Evolutionary conservation across 2,329 filamentous ascomycete genomes (phyloP).

Genomic region (Fusarium bactridioides): DNA sequence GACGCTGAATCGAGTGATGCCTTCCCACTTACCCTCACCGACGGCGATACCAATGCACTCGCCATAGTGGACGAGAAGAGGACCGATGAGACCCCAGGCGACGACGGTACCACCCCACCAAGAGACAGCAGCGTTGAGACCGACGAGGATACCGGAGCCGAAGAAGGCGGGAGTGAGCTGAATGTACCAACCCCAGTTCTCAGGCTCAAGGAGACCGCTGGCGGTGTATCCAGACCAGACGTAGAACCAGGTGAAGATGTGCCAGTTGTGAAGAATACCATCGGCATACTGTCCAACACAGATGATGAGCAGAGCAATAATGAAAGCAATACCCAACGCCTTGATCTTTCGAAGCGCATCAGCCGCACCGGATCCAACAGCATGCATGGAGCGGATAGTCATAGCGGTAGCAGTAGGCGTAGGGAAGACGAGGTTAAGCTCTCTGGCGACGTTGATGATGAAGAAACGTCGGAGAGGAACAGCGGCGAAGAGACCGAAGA

Average conservation of each 20-base stretch:
- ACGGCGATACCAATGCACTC: conserved; percentile 56
- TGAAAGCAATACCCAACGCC: conserved; percentile 61
- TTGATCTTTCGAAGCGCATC: conserved; percentile 66
- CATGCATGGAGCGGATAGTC: conserved; percentile 70
- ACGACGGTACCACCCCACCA: conserved; percentile 64
- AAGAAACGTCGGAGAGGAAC: conserved; percentile 73
- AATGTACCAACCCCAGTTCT: conserved; percentile 69
- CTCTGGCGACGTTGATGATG: conserved; percentile 69
- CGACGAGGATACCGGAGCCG: conserved; percentile 61
- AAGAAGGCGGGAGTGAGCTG: conserved; percentile 69
- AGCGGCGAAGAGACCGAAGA: conserved; percentile 71
- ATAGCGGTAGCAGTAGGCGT: conserved; percentile 67
- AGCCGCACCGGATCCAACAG: conserved; percentile 57
- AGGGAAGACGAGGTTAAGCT: conserved; percentile 67
- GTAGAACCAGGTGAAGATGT: conserved; percentile 61
- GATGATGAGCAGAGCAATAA: conserved; percentile 58
- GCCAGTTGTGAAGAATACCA: conserved; percentile 68
- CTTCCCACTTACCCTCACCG: conserved; percentile 44
- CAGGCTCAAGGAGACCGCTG: conserved; percentile 56
- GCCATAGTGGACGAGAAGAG: conserved; percentile 58
- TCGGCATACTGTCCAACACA: conserved; percentile 66
- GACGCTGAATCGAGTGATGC: conserved; percentile 42
- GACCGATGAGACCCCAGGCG: conserved; percentile 63
- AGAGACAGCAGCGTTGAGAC: conserved; percentile 63
- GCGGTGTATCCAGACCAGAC: conserved; percentile 63